phyloP scores from a whole-genome alignment of 441 rosid genomes.

The Pelargonium cotyledonis region DNA sequence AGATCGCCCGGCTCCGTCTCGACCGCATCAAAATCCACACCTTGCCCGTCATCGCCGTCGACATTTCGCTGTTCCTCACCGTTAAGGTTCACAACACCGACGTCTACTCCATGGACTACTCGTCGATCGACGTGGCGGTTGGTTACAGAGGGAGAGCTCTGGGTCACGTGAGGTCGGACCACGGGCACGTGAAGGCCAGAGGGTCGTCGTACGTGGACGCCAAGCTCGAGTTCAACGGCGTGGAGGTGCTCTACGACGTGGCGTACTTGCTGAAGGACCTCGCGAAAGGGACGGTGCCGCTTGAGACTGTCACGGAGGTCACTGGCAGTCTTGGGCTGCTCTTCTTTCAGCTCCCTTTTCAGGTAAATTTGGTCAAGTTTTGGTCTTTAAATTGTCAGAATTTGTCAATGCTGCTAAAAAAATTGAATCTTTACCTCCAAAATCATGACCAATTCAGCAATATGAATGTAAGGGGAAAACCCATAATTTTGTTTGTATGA shows the following conservation, averaged over 20 bases:
- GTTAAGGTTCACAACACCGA: constrained; percentile 46
- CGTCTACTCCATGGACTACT: constrained; percentile 47
- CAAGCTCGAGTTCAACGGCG: constrained; percentile 37
- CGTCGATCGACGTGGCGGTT: constrained; percentile 39
- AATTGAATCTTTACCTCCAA: too few species aligned
- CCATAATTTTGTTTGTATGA: too few species aligned
- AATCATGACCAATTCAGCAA: not conserved
- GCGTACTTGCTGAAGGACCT: constrained; percentile 45
- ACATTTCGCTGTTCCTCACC: constrained; percentile 42
- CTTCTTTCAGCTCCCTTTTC: constrained; percentile 40
- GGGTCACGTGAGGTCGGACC: constrained; percentile 47
- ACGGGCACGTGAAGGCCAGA: constrained; percentile 44
- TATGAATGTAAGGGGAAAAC: too few species aligned
- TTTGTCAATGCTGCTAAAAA: too few species aligned
- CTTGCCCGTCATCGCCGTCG: constrained; percentile 31
- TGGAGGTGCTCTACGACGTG: constrained; percentile 41
- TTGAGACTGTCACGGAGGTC: constrained; percentile 48
- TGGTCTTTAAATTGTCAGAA: too few species aligned
- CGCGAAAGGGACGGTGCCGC: constrained; percentile 44
- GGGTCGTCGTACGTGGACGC: constrained; percentile 49
- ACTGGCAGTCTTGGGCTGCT: constrained; percentile 42
- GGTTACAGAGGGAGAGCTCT: constrained; percentile 44
- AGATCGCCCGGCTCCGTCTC: constrained; percentile 36
- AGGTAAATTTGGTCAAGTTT: constrained; percentile 29
- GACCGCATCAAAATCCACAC: constrained; percentile 37